Percentiles rank a stretch among this genome's conserved stretches.
Evolutionary conservation across 1,284 basidiomycete genomes (phyloP).

Genomic region (Volvariella volvacea): DNA sequence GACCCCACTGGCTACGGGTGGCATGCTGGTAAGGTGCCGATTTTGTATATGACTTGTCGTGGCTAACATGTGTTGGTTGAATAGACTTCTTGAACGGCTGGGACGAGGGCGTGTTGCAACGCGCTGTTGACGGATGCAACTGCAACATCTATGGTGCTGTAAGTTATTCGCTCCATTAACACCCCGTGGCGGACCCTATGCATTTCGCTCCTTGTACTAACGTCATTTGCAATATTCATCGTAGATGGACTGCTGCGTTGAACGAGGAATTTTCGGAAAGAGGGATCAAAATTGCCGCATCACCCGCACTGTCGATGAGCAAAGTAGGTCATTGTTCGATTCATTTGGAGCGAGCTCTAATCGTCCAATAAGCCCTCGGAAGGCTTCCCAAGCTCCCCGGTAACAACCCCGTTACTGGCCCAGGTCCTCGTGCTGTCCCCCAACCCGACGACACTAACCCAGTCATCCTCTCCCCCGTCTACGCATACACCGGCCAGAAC

Average conservation of each 20-base stretch:
- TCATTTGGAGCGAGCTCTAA: not conserved
- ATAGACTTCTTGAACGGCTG: constrained; percentile 46
- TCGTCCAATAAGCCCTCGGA: constrained; percentile 26
- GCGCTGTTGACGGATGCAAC: constrained; percentile 36
- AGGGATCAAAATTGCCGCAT: constrained; percentile 29
- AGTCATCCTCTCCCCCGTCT: constrained; percentile 29
- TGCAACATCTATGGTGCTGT: constrained; percentile 37
- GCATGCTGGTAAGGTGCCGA: constrained; percentile 40
- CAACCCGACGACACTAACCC: constrained; percentile 24
- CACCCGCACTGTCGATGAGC: constrained; percentile 32
- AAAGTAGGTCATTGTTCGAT: constrained; percentile 19
- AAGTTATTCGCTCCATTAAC: constrained; percentile 6
- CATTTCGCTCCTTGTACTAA: too few species aligned
- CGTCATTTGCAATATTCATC: too few species aligned
- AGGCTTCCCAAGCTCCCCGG: constrained; percentile 34
- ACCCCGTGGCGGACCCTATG: too few species aligned
- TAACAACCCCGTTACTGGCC: constrained; percentile 36
- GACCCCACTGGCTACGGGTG: constrained; percentile 47
- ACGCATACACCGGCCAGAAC: constrained; percentile 25
- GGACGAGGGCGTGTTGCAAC: constrained; percentile 37
- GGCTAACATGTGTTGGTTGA: not conserved
- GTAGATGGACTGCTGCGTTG: constrained; percentile 31
- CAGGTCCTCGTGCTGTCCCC: constrained; percentile 20
- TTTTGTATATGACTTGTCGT: too few species aligned
- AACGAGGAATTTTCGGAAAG: constrained; percentile 33